Evolutionary conservation across 2,329 filamentous ascomycete species (phyloP), one percentile per base, ranked within the genome.

Genomic region (Monilinia aucupariae): DNA sequence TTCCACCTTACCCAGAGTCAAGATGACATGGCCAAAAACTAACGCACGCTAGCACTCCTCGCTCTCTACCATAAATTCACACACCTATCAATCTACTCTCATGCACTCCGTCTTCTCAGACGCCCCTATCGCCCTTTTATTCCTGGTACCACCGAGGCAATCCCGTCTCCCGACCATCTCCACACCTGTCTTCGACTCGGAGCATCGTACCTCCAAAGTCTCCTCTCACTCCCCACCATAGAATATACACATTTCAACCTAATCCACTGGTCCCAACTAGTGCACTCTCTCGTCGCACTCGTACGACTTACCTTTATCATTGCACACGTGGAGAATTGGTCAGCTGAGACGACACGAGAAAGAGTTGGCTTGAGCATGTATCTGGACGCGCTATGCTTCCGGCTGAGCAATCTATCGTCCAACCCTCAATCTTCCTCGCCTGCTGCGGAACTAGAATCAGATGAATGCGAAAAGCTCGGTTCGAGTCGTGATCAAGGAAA

Each of bases 221-320:
- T 73, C 0, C 65, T 73, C 9, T 69, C 70, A 4, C 54, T 73
- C 3, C 68, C 71, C 2, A 53, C 65, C 22, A 10, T 59, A 25
- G 48, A 52, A 30, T 72, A 67, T 39, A 53, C 55, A 0, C 27
- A 59, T 5, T 72, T 73, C 58, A 69, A 68, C 5, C 43, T 62
- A 0, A 62, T 67, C 1, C 65, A 71, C 39, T 71, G 70, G 68
- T 64, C 62, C 2, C 30, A 55, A 10, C 10, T 72, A 2, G 65
- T 73, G 1, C 66, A 70, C 34, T 41, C 56, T 2, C 63, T 71
- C 0, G 56, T 73, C 12, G 50, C 67, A 2, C 61, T 70, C 22
- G 69, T 68, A 0, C 53, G 71, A 12, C 66, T 73, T 0, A 69
- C 71, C 0, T 73, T 73, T 47, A 30, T 71, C 34, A 69, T 73